Percentiles rank a stretch among this genome's conserved stretches.
Evolutionary conservation across 2,329 filamentous ascomycete species (phyloP).

Genomic region (Claviceps quebecensis): DNA sequence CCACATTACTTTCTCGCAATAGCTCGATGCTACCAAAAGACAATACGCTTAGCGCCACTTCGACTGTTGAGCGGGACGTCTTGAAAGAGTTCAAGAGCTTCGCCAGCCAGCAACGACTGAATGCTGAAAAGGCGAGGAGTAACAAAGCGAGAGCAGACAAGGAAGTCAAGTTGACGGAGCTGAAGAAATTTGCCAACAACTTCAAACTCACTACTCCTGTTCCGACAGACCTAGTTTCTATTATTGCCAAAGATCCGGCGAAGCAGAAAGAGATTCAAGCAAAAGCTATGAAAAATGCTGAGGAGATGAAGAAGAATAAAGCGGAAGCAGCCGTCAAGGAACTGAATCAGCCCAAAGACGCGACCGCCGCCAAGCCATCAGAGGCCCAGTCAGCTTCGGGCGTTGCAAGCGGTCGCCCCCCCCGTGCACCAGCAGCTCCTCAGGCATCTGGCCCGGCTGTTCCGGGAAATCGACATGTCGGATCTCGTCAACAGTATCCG

Average conservation of each 20-base stretch:
- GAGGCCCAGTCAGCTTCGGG: conserved; percentile 11
- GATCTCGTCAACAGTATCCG: conserved; percentile 33
- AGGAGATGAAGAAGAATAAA: conserved; percentile 46
- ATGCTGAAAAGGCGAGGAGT: conserved; percentile 40
- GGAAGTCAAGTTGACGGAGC: conserved; percentile 79
- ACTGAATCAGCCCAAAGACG: conserved; percentile 28
- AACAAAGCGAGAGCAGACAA: conserved; percentile 61
- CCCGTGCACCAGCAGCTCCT: conserved; percentile 22
- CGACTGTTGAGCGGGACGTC: conserved; percentile 48
- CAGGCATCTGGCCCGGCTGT: conserved; percentile 15
- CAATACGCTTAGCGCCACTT: conserved; percentile 28
- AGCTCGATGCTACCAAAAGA: conserved; percentile 27
- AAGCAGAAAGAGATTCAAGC: conserved; percentile 91
- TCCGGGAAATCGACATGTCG: conserved; percentile 29
- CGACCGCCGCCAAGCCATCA: conserved; percentile 23
- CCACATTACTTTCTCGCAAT: conserved; percentile 24
- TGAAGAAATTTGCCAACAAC: conserved; percentile 86
- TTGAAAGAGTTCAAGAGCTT: conserved; percentile 51
- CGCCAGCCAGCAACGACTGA: conserved; percentile 40
- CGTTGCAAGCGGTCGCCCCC: conserved; percentile 15
- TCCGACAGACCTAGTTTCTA: conserved; percentile 79
- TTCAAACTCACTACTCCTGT: conserved; percentile 94
- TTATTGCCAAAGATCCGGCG: conserved; percentile 88
- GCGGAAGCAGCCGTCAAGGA: conserved; percentile 30
- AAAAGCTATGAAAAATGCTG: conserved; percentile 65